phyloP scores from a whole-genome alignment of 768 basidiomycete species.

The Suillus lakei region DNA sequence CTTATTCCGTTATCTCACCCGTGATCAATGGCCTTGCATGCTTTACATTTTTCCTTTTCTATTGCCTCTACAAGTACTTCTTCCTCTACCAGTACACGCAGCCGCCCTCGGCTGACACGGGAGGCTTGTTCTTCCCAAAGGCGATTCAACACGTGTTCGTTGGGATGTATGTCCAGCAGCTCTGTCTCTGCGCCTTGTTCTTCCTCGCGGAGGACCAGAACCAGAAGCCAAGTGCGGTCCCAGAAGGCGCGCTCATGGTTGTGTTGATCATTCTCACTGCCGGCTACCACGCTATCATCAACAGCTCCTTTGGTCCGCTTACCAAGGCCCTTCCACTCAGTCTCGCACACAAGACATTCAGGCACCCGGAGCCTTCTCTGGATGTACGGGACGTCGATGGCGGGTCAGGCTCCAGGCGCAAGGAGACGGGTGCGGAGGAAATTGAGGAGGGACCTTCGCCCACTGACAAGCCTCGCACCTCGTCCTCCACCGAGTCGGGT shows the following conservation, averaged over 20 bases:
- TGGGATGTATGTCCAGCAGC: conserved; percentile 89
- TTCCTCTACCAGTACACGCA: conserved; percentile 84
- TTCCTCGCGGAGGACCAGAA: conserved; percentile 76
- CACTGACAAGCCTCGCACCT: not conserved
- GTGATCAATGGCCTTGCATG: conserved; percentile 91
- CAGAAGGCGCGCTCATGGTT: conserved; percentile 84
- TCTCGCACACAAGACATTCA: conserved; percentile 72
- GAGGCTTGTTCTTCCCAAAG: conserved; percentile 94
- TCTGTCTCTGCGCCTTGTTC: conserved; percentile 87
- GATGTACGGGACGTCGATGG: not conserved
- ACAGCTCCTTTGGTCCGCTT: conserved; percentile 82
- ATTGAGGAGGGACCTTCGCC: conserved; percentile 20
- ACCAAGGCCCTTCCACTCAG: conserved; percentile 75
- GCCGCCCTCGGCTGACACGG: conserved; percentile 73
- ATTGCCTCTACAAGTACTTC: conserved; percentile 83
- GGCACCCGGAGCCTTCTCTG: conserved; percentile 23
- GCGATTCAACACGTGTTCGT: conserved; percentile 94
- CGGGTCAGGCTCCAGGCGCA: conserved; percentile 22
- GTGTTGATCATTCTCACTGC: conserved; percentile 81
- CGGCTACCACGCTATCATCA: conserved; percentile 75
- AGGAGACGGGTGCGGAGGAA: conserved; percentile 17
- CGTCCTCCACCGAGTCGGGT: conserved; percentile 7
- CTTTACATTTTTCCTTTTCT: conserved; percentile 83
- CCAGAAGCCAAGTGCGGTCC: conserved; percentile 56
- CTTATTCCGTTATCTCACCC: conserved; percentile 89